Base-by-base conservation (phyloP, 768 basidiomycete species). In the Psilocybe sp. region DNA sequence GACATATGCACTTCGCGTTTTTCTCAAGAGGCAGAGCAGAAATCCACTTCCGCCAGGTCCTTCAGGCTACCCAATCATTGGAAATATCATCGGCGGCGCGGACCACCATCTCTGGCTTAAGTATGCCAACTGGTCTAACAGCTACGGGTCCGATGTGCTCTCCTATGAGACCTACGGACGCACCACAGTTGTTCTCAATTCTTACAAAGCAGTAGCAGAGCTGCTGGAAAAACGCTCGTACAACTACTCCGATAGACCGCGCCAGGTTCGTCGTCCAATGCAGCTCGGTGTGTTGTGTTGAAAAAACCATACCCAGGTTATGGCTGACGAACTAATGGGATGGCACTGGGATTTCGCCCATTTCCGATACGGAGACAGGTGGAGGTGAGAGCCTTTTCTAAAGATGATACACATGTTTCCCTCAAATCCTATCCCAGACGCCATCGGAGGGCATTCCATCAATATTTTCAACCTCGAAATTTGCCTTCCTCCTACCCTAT, bases 211-310 rank as follows among this genome's bases (percentile, higher is more conserved):
- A 5, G 65, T 68, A 10, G 65, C 56, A n/a, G 75, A 78, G 15
- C 61, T 79, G n/a, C 64, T 79, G n/a, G 74, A 78, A 32, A 70
- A 68, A 32, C 68, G 74, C 4, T 76, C 76, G 5, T 59, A 66
- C 38, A 71, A 69, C 20, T 77, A 76, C 52, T 74, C 77, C 2
- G 76, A 76, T 51, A 61, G 77, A 1, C 73, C 73, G 7, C 53
- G 64, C 41, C 58, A 64, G 60, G 61, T 64, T n/a, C n/a, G 52
- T 54, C n/a, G 11, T 44, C 20, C n/a, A 11, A 16, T 42, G 18
- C 18, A 10, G 40, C 37, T 15, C 19, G 19, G 13, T 39, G 46
- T 53, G 10, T n/a, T 13, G 34, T 35, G 16, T 34, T 11, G 13
- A 32, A 46, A 50, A 34, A 32, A 18, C 14, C 47, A n/a, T n/a